Conservation (phyloP, 2,329 filamentous ascomycete species). For the Alternaria incomplexa region DNA sequence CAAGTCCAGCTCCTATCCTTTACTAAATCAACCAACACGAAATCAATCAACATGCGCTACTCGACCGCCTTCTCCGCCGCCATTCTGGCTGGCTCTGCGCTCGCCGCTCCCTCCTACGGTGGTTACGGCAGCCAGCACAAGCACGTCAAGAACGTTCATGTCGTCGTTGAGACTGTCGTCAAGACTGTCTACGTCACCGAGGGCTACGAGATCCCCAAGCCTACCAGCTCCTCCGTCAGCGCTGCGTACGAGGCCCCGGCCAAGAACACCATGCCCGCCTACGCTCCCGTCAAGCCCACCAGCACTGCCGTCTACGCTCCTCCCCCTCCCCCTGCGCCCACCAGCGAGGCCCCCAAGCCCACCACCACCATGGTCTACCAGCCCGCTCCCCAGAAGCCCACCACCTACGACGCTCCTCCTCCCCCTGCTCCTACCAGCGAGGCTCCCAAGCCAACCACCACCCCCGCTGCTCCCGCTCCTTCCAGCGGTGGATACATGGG, state of each 20-base stretch:
- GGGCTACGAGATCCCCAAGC: conserved; percentile 12
- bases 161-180: conserved; percentile 37
- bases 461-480: conserved; percentile 15
- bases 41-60: conserved; percentile 38
- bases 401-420: conserved; percentile 5
- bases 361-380: background rate
- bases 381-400: conserved; percentile 1
- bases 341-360: conserved; percentile 5
- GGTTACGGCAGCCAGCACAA: conserved; percentile 18
- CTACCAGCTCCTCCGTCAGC: background rate
- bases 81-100: conserved; percentile 40
- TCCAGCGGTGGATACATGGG: conserved; percentile 32
- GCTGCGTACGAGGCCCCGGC: conserved; percentile 2
- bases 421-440: conserved; percentile 7
- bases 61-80: conserved; percentile 30
- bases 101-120: conserved; percentile 30
- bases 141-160: conserved; percentile 26
- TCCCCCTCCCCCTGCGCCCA: conserved; percentile 2
- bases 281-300: conserved; percentile 7
- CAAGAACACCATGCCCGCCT: conserved; percentile 5
- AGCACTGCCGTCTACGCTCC: background rate
- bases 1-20: conserved; percentile 13
- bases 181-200: conserved; percentile 34
- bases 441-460: conserved; percentile 8
- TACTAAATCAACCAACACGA: conserved; percentile 9